Evolutionary conservation across 495 filamentous ascomycete species (phyloP), one percentile per base, ranked within the genome.

Genomic region (Neurospora sp.): DNA sequence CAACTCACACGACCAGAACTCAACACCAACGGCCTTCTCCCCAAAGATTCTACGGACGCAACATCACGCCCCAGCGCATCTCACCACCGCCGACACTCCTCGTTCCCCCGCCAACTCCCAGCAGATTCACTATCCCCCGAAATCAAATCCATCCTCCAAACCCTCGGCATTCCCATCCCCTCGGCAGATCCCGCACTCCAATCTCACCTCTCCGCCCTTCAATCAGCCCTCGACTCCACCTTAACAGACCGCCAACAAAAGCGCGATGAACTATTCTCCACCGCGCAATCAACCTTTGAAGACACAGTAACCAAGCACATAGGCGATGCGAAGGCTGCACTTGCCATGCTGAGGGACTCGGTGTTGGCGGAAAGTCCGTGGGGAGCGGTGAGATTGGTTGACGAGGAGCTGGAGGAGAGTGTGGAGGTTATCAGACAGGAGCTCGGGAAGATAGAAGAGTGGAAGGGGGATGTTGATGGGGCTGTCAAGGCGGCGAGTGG

Each of bases 351-450:
- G 35, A 78, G 80, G 22, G 83, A 85, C 69, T 83, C 81, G 9
- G 74, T 86, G 18, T 70, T 86, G 16, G 79, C 81, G 3, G 83
- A 86, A 69, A 83, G 80, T 39, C 76, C 76, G 8, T 84, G 81
- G 70, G 76, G 79, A 3, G 76, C 80, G 42, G 77, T 84, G 18
- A 72, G 75, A 22, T 76, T 86, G 9, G 72, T 85, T 20, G 83
- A 86, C 72, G 79, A 81, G 0, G 82, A 84, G 71, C 76, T 85
- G 27, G 79, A 82, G 40, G 78, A 74, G 0, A 77, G 78, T 1
- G 79, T 86, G 45, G 74, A 65, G 0, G 77, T 79, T 53, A 75
- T 86, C 20, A 72, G 80, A 4, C 75, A 79, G 35, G 83, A 85
- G 59, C 69, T 85, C 70, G 74, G 78, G 31, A 74, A 76, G 39